These are phyloP conservation scores for Fusarium anthophilum DNA, from an alignment of 2,329 filamentous ascomycete genomes.

Conservation along the genomic window DNA sequence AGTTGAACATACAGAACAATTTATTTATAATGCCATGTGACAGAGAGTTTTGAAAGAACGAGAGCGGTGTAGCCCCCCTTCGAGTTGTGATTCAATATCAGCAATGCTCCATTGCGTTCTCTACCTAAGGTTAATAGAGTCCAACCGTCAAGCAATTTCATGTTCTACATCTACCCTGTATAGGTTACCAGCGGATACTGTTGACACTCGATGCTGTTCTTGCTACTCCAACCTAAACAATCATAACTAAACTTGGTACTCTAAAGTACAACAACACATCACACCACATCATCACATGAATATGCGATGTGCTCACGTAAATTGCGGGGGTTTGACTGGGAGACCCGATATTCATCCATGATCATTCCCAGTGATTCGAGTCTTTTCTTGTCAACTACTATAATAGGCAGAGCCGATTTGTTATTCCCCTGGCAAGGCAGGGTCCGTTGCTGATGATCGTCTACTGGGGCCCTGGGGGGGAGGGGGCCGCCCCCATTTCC, in stretches of 20 bases:
- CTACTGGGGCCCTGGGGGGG: constrained; percentile 2
- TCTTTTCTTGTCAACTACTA: neutral
- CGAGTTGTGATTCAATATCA: neutral
- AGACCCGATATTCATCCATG: neutral
- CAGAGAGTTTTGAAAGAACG: neutral
- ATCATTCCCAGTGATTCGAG: neutral
- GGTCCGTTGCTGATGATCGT: neutral
- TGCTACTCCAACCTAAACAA: neutral
- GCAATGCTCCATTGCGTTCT: neutral
- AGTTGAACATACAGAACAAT: neutral
- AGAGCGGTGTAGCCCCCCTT: neutral
- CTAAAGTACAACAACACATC: neutral
- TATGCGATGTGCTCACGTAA: constrained; percentile 9
- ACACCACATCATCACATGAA: neutral
- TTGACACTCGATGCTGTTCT: neutral
- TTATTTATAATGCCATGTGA: neutral
- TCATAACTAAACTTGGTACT: neutral
- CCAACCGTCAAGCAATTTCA: neutral
- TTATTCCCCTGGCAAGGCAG: neutral
- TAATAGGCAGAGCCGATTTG: neutral
- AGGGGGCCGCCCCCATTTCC: neutral
- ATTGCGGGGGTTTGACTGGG: constrained; percentile 2
- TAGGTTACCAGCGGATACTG: neutral
- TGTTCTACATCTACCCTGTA: constrained; percentile 6
- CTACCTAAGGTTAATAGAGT: neutral